Base-by-base conservation (phyloP, 805 yeast genomes). In the Spathaspora boniae region DNA sequence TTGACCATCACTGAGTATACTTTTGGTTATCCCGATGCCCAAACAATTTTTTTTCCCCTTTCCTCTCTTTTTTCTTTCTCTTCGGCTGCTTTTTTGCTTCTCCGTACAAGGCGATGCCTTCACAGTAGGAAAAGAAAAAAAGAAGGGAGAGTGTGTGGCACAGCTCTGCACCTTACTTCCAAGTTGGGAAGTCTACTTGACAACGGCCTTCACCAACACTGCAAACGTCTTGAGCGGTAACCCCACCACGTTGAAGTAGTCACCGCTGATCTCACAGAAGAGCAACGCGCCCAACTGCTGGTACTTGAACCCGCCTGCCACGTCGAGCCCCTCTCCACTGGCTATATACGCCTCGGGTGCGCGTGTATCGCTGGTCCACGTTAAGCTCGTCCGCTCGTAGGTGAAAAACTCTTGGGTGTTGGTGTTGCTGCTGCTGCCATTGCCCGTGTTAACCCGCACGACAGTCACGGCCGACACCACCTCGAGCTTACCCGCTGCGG, bases 241-340 rank as follows among this genome's bases (percentile, higher is more conserved):
- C 0, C 98, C 98, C 3, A 91, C 91, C 9, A 86, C 84, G 53
- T 87, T 91, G 58, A 72, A 78, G 51, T 75, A 86, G 54, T 91
- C 98, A 0, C 98, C 98, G 1, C 69, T 68, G 9, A 88, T 72
- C 11, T 61, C 58, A 15, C 67, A 58, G 44, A 93, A 76, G 43
- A 91, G 60, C 24, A 80, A 51, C 1, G 83, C 78, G 2, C 94
- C 93, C 7, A 56, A 53, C 0, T 81, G 85, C 58, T 91, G 98
- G 40, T 83, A 80, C 47, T 79, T 80, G 62, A 86, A 89, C 1
- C 98, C 98, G 5, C 97, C 98, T 2, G 98, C 96, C 1, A 86
- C 97, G 31, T 72, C 72, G 6, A 68, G 37, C 1, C 93, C 98
- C 54, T 91, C 97, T 16, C 72, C 81, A 2, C 80, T 62, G 2